Evolutionary conservation across 805 yeast genomes (phyloP).

Genomic region (Starmerella kuoi): DNA sequence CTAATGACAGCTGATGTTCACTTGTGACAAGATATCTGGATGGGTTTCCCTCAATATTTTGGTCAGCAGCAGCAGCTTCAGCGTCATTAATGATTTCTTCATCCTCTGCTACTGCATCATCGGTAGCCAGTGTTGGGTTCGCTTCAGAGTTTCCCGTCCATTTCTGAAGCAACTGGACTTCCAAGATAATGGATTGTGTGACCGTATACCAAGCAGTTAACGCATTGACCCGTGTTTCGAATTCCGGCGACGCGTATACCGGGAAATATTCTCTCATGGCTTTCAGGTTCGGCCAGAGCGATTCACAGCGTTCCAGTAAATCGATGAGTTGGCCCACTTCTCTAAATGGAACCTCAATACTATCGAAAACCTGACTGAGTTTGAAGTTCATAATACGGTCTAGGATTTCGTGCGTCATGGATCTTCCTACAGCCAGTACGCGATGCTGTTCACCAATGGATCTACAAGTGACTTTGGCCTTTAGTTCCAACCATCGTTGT

Average conservation of each 20-base stretch:
- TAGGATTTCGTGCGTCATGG: conserved; percentile 58
- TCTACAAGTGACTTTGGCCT: conserved; percentile 71
- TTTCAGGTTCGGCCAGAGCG: conserved; percentile 63
- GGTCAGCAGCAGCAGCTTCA: background rate
- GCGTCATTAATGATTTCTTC: conserved; percentile 33
- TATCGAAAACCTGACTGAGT: conserved; percentile 28
- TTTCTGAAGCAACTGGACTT: conserved; percentile 44
- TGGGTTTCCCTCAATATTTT: background rate
- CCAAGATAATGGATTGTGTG: conserved; percentile 53
- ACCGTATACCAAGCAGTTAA: conserved; percentile 74
- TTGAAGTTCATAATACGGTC: conserved; percentile 57
- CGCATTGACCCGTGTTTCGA: conserved; percentile 57
- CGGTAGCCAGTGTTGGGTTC: conserved; percentile 41
- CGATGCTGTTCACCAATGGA: conserved; percentile 66
- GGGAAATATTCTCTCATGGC: conserved; percentile 77
- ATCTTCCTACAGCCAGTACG: conserved; percentile 54
- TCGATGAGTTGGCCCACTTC: conserved; percentile 49
- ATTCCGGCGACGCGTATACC: conserved; percentile 47
- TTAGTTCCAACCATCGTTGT: conserved; percentile 75
- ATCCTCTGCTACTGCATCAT: conserved; percentile 36
- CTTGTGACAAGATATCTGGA: background rate
- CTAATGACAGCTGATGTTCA: conserved; percentile 42
- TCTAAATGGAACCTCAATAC: conserved; percentile 30
- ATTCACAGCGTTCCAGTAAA: conserved; percentile 53
- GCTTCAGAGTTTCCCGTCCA: conserved; percentile 82